Evolutionary conservation across 306 rosid genomes (phyloP), one percentile per base, ranked within the genome.

Genomic region (Calophaca sinica): DNA sequence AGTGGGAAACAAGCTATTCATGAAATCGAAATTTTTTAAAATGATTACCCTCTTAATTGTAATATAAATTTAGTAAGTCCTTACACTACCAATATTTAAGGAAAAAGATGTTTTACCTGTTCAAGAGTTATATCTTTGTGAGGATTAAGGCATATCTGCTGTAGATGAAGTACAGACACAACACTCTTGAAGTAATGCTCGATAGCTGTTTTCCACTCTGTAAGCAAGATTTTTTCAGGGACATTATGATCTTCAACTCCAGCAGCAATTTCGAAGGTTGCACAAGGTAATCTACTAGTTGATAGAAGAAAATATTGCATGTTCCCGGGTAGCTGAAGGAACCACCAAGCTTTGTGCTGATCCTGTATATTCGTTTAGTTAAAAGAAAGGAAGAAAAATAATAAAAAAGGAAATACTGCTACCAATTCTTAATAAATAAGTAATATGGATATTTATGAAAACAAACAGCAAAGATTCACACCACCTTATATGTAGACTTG

Each of bases 291-390:
- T 73, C 83, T 75, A 83, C 74, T 70, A 57, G 75, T 80, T 32
- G 80, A 74, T 42, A 73, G 86, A 46, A 89, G 80, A 83, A 94
- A 67, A 86, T 82, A 74, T 55, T 86, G 82, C 45, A 83, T 59
- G 68, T 83, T 88, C n/a, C 76, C 75, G 26, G 88, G 86, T 28
- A 88, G 87, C 78, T 80, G 79, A 80, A 91, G 87, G 80, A 94
- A 94, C 98, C 98, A 94, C 98, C 97, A 94, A 51, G 90, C 82
- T 53, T 87, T 86, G 63, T 62, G 75, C 62, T 87, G 80, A 72
- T 80, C 96, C 98, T 94, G 81, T 58, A 55, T 33, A 49, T 52
- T 54, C 10, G 13, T 35, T 51, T 10, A 66, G 64, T 61, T 42
- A 46, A 32, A 66, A 36, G 5, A 60, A 13, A 11, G 42, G 10